A percentile compares a stretch with the other conserved stretches of the same genome.
These are phyloP conservation scores for Penicillium janthinellum DNA, from an alignment of 2,329 filamentous ascomycete species.

Conservation along the genomic window DNA sequence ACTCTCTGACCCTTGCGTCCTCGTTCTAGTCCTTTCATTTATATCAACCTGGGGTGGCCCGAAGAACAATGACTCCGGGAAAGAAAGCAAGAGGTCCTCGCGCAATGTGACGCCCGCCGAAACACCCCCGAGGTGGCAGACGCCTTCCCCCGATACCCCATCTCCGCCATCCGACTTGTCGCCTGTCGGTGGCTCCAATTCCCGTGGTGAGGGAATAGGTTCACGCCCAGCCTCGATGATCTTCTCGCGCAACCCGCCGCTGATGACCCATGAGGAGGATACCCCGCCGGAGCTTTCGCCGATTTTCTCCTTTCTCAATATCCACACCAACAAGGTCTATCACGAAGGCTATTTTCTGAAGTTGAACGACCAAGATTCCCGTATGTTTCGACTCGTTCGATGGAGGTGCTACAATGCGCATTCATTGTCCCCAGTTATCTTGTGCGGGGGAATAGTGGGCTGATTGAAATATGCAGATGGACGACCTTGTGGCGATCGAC, in stretches of 20 bases:
- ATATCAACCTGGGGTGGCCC: slow-evolving; percentile 63
- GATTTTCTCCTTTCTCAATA: slow-evolving; percentile 92
- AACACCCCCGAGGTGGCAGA: slow-evolving; percentile 31
- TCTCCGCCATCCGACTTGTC: slow-evolving; percentile 40
- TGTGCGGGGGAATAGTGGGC: slow-evolving; percentile 13
- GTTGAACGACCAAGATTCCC: slow-evolving; percentile 87
- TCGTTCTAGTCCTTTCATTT: slow-evolving; percentile 73
- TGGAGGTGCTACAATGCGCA: neutral
- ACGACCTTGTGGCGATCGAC: slow-evolving; percentile 78
- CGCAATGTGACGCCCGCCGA: slow-evolving; percentile 24
- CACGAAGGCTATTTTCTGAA: slow-evolving; percentile 98
- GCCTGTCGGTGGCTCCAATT: slow-evolving; percentile 40
- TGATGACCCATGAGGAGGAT: slow-evolving; percentile 82
- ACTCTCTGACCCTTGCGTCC: slow-evolving; percentile 30
- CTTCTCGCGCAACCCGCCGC: slow-evolving; percentile 78
- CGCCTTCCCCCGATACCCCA: slow-evolving; percentile 40
- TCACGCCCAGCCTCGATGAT: slow-evolving; percentile 83
- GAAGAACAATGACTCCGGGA: slow-evolving; percentile 33
- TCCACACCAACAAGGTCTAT: slow-evolving; percentile 93
- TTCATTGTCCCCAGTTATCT: neutral
- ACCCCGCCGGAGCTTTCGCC: slow-evolving; percentile 91
- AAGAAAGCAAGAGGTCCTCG: slow-evolving; percentile 39
- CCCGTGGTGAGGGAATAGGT: slow-evolving; percentile 51
- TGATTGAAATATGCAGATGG: slow-evolving; percentile 65
- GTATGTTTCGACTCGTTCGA: slow-evolving; percentile 58